Base-by-base conservation (phyloP, 2,329 filamentous ascomycete genomes). In the Thelonectria olida region DNA sequence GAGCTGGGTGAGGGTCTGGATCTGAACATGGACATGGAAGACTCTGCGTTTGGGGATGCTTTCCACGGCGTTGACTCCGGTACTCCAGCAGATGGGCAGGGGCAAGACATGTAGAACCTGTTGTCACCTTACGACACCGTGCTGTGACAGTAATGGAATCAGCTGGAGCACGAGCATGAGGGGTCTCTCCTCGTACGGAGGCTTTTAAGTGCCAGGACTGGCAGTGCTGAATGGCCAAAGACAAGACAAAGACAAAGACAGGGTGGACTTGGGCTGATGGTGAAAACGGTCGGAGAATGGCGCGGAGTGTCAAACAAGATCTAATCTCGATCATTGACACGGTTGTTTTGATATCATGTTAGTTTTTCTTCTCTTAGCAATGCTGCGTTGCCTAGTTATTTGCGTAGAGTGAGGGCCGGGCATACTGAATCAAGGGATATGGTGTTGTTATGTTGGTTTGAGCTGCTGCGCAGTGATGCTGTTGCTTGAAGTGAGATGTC, bases 1-100 rank as follows among this genome's bases (percentile, higher is more conserved):
- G 83, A 81, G 27, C 75, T 86, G 5, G 85, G 81, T 20, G 85
- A 87, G 41, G 86, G 84, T 8, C 75, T 86, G n/a, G 84, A 85
- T 73, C 75, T 89, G 52, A 83, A 85, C 68, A 85, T 89, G 79
- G 90, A 90, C 64, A 85, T 93, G 81, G 90, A 92, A 47, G 90
- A 93, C 71, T 92, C 90, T 34, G 92, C 91, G 1, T 96, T 96
- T 79, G 92, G 91, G 3, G 91, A 96, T 69, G 92, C 92, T 1
- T 92, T 95, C 77, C 91, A 93, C 69, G 87, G 85, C 5, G 84
- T 88, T 12, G 83, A 81, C 41, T 73, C 73, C 9, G 75, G 70
- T 53, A 81, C 79, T 25, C 77, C 78, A 2, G 75, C 70, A 17
- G 74, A 76, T 17, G 72, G 69, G n/a, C 70, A 76, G 27, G 69